These are phyloP conservation scores for Cytospora schulzeri DNA, from an alignment of 2,329 filamentous ascomycete genomes.

Conservation along the genomic window DNA sequence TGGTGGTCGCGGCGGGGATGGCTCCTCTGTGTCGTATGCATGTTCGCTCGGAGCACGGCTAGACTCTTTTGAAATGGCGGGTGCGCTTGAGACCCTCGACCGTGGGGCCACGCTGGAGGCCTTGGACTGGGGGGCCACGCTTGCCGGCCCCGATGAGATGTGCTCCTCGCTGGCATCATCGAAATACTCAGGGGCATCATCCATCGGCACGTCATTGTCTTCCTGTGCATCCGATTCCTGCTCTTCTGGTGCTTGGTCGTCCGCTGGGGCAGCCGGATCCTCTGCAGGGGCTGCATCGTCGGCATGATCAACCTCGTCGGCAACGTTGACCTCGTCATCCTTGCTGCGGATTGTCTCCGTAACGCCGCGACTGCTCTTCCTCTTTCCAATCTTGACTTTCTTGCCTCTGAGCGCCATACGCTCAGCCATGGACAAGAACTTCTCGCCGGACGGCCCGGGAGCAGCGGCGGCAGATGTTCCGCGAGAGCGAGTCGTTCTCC, in stretches of 20 bases:
- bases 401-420: constrained; percentile 57
- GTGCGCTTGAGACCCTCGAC: constrained; percentile 10
- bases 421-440: constrained; percentile 59
- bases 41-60: constrained; percentile 3
- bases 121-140: constrained; percentile 17
- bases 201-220: not conserved
- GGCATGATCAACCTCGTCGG: not conserved
- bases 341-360: constrained; percentile 2
- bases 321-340: not conserved
- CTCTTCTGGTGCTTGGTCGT: not conserved
- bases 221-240: not conserved
- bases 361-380: constrained; percentile 31
- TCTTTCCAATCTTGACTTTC: constrained; percentile 53
- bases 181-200: constrained; percentile 28
- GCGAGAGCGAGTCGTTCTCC: not conserved
- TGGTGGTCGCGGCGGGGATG: constrained; percentile 22
- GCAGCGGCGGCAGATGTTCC: constrained; percentile 16
- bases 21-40: not conserved
- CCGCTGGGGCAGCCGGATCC: not conserved
- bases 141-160: constrained; percentile 29
- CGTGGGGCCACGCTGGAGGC: constrained; percentile 16
- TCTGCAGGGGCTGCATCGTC: not conserved
- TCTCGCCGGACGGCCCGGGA: constrained; percentile 28
- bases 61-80: constrained; percentile 5
- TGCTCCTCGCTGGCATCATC: constrained; percentile 30